Evolutionary conservation across 345 rosid genomes (phyloP).

Genomic region (Salix viminalis): DNA sequence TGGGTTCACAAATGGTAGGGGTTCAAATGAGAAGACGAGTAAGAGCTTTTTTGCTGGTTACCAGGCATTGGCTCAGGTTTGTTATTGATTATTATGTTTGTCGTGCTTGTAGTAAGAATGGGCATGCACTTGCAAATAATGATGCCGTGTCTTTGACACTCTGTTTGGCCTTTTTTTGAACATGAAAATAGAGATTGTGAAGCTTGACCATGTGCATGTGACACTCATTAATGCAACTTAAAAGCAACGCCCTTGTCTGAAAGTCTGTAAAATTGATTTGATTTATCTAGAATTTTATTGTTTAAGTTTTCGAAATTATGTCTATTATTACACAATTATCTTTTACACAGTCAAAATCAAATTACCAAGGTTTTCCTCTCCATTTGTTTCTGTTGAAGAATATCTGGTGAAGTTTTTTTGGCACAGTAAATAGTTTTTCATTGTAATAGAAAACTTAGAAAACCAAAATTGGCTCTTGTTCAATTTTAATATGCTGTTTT

Average conservation of each 20-base stretch:
- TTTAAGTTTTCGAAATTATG: neutral
- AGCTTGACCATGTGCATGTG: neutral
- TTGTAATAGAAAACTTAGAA: neutral
- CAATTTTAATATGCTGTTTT: neutral
- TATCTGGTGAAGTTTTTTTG: neutral
- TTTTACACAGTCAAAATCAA: neutral
- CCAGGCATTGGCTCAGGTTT: constrained; percentile 98
- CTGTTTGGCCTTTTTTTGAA: neutral
- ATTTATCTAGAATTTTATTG: neutral
- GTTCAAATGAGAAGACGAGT: constrained; percentile 60
- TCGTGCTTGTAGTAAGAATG: neutral
- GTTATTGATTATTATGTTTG: neutral
- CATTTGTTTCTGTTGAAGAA: neutral
- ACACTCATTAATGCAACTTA: neutral
- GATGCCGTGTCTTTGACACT: neutral
- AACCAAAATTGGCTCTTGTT: neutral
- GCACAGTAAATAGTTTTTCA: neutral
- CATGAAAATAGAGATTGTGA: neutral
- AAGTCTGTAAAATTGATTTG: neutral
- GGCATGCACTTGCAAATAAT: neutral
- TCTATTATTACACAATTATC: neutral
- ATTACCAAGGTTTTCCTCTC: neutral
- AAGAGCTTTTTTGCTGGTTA: constrained; percentile 97
- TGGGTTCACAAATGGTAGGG: constrained; percentile 63
- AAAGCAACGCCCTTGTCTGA: neutral